These are phyloP conservation scores for Cydonia oblonga DNA, from an alignment of 331 rosid genomes.

Conservation along the genomic window DNA sequence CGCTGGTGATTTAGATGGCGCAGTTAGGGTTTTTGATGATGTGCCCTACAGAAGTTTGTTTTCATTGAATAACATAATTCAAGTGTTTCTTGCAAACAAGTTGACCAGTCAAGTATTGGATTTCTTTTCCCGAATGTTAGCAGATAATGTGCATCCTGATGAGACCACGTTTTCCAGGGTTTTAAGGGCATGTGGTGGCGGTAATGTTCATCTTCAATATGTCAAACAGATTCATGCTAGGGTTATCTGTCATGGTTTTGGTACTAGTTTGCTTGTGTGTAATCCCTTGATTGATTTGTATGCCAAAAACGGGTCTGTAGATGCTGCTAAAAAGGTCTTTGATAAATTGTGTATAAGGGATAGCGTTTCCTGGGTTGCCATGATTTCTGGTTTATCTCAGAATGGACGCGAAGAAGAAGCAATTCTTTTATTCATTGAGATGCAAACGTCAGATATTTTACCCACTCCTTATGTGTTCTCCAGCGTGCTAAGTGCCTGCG, in stretches of 20 bases:
- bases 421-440: conserved; percentile 49
- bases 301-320: conserved; percentile 40
- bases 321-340: conserved; percentile 60
- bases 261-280: conserved; percentile 33
- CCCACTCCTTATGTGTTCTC: conserved; percentile 77
- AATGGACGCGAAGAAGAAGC: conserved; percentile 62
- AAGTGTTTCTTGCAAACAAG: conserved; percentile 29
- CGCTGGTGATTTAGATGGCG: conserved; percentile 33
- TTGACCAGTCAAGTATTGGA: conserved; percentile 22
- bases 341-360: conserved; percentile 31
- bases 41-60: conserved; percentile 29
- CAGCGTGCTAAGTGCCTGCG: conserved; percentile 70
- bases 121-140: conserved; percentile 38
- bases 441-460: conserved; percentile 44
- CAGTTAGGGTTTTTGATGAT: conserved; percentile 49
- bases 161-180: conserved; percentile 44
- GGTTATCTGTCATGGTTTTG: conserved; percentile 48
- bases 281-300: conserved; percentile 66
- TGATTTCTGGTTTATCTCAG: conserved; percentile 75
- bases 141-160: conserved; percentile 34
- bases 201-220: conserved; percentile 27
- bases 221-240: conserved; percentile 65
- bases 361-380: conserved; percentile 85
- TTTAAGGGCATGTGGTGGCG: conserved; percentile 54
- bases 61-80: conserved; percentile 58